Percentiles rank a stretch among this genome's conserved stretches.
Conservation (phyloP, 2,329 filamentous ascomycete genomes). For the Chaetomium sp. region DNA sequence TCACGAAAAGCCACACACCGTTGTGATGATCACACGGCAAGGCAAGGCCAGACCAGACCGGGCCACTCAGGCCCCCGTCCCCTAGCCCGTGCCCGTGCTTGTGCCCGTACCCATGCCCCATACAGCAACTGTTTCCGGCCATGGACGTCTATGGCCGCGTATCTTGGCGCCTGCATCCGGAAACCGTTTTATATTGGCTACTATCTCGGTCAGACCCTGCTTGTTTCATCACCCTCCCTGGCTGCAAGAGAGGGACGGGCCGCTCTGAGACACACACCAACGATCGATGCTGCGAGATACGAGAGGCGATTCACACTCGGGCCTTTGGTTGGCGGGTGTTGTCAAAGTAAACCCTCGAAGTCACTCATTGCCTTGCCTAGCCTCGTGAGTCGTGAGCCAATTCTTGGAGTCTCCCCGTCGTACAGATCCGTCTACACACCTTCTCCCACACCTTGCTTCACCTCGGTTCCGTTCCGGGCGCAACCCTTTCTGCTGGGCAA, state of each 20-base stretch:
- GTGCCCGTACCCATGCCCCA: no score
- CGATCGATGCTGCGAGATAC: not conserved
- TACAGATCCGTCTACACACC: no score
- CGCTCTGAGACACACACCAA: not conserved
- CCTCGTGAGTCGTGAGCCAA: no score
- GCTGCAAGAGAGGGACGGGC: conserved; percentile 10
- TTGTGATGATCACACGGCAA: not conserved
- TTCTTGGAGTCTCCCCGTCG: no score
- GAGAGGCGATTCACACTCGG: not conserved
- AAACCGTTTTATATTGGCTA: not conserved
- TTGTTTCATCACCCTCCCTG: conserved; percentile 3
- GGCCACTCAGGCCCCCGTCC: no score
- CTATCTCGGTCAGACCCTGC: not conserved
- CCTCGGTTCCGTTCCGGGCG: no score
- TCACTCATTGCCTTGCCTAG: no score
- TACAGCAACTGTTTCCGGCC: not conserved
- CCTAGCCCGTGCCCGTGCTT: no score
- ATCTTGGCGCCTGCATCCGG: conserved; percentile 8
- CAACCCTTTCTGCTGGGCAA: no score
- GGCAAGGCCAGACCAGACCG: not conserved
- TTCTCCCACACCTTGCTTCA: no score
- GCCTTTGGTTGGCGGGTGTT: no score
- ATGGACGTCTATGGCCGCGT: conserved; percentile 1
- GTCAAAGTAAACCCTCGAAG: no score
- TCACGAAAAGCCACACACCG: conserved; percentile 1